Percentiles rank a stretch among this genome's conserved stretches.
phyloP scores from a whole-genome alignment of 2,329 filamentous ascomycete species.

The Orbilia quercus region DNA sequence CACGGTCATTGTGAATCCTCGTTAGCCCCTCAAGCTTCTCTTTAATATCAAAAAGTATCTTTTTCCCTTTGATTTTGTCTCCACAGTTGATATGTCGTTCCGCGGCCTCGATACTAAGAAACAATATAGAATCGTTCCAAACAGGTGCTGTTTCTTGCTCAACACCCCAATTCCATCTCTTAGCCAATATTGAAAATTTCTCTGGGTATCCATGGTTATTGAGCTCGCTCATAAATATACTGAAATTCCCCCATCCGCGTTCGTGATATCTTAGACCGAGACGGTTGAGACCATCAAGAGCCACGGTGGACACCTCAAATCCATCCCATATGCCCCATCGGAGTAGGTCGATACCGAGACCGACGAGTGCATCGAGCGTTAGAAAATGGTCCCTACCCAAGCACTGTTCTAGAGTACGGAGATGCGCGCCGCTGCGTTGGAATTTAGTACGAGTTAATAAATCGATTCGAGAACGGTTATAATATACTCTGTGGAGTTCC shows the following conservation, averaged over 20 bases:
- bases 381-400: constrained; percentile 1
- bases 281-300: not conserved
- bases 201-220: not conserved
- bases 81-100: not conserved
- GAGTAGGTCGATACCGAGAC: not conserved
- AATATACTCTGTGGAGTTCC: not conserved
- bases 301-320: not conserved
- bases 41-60: not conserved
- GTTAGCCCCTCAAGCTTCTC: not conserved
- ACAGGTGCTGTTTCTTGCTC: not conserved
- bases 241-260: not conserved
- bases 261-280: constrained; percentile 8
- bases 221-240: not conserved
- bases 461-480: not conserved
- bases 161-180: not conserved
- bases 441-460: not conserved
- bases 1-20: not conserved
- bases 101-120: not conserved
- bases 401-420: not conserved
- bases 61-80: not conserved
- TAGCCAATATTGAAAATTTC: not conserved
- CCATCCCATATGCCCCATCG: not conserved
- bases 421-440: not conserved
- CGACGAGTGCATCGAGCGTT: not conserved
- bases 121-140: not conserved